These are phyloP conservation scores for Colletotrichum liriopes DNA, from an alignment of 2,329 filamentous ascomycete species.

Conservation along the genomic window DNA sequence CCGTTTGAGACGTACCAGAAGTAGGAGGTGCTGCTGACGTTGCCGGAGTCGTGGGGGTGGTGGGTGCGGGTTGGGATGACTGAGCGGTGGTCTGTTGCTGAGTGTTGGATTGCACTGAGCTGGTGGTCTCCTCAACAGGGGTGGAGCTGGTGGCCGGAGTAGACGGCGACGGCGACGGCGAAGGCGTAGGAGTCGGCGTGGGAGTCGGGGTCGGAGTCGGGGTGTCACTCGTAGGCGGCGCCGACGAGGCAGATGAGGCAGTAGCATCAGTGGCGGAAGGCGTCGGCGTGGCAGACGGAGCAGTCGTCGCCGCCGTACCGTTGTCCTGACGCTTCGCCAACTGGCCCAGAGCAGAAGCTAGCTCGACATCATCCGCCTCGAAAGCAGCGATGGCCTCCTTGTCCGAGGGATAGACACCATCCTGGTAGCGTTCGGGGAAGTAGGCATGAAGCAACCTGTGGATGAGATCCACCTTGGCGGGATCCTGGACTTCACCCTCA, in stretches of 20 bases:
- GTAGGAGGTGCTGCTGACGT: conserved; percentile 49
- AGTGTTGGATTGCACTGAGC: conserved; percentile 36
- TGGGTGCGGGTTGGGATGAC: conserved; percentile 32
- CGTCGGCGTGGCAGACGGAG: conserved; percentile 30
- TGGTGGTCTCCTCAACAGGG: conserved; percentile 30
- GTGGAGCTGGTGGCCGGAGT: conserved; percentile 33
- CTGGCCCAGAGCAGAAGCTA: conserved; percentile 75
- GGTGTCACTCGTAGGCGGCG: conserved; percentile 33
- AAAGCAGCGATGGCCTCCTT: conserved; percentile 75
- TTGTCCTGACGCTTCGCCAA: conserved; percentile 74
- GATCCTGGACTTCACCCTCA: conserved; percentile 21
- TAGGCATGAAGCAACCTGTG: conserved; percentile 78
- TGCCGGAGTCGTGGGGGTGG: conserved; percentile 47
- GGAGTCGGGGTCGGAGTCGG: conserved; percentile 43
- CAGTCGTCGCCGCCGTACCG: conserved; percentile 49
- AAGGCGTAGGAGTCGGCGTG: conserved; percentile 46
- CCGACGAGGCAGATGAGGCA: conserved; percentile 27
- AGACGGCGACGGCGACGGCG: conserved; percentile 40
- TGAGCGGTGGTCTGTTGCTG: conserved; percentile 36
- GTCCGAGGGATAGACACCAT: conserved; percentile 79
- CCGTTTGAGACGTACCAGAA: conserved; percentile 46
- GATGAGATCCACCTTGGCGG: conserved; percentile 71
- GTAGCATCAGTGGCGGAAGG: conserved; percentile 42
- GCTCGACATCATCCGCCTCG: conserved; percentile 71
- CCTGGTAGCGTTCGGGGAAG: conserved; percentile 74